phyloP scores from a whole-genome alignment of 2,329 filamentous ascomycete genomes.

The Helminthosporium solani region DNA sequence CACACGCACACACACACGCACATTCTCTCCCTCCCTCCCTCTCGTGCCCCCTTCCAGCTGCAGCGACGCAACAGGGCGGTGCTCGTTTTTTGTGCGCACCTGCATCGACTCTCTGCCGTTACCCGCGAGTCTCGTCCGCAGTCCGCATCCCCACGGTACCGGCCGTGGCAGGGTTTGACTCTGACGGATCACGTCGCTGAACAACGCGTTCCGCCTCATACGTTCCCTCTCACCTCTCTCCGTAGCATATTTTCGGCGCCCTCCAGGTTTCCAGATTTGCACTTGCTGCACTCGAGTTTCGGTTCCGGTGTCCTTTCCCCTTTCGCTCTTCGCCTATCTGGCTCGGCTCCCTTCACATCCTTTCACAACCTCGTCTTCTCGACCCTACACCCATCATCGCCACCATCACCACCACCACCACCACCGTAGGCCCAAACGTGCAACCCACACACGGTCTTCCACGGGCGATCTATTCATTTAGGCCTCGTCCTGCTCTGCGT shows the following conservation, averaged over 20 bases:
- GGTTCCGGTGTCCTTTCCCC: conserved; percentile 7
- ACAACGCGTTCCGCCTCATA: conserved; percentile 11
- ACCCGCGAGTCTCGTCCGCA: too few species aligned
- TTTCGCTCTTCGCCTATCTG: conserved; percentile 10
- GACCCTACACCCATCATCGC: conserved; percentile 15
- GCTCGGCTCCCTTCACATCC: conserved; percentile 3
- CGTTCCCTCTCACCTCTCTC: neutral
- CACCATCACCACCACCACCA: too few species aligned
- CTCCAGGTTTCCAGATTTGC: conserved; percentile 8
- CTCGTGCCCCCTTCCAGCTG: conserved; percentile 1
- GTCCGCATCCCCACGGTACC: too few species aligned
- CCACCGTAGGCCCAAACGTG: conserved; percentile 11
- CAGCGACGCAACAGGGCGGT: conserved; percentile 7
- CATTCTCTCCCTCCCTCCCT: too few species aligned
- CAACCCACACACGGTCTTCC: conserved; percentile 14
- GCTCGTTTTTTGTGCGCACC: conserved; percentile 2
- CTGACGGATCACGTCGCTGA: conserved; percentile 15
- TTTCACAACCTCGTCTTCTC: conserved; percentile 8
- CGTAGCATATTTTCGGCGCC: conserved; percentile 19
- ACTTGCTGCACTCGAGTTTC: conserved; percentile 13
- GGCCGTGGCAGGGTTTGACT: conserved; percentile 10
- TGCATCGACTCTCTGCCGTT: conserved; percentile 1
- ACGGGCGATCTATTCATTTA: conserved; percentile 46
- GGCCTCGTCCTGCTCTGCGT: conserved; percentile 36
- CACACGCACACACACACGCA: too few species aligned